phyloP scores from a whole-genome alignment of 192 early-diverging fungal species.

The Chytriomyces sp. region DNA sequence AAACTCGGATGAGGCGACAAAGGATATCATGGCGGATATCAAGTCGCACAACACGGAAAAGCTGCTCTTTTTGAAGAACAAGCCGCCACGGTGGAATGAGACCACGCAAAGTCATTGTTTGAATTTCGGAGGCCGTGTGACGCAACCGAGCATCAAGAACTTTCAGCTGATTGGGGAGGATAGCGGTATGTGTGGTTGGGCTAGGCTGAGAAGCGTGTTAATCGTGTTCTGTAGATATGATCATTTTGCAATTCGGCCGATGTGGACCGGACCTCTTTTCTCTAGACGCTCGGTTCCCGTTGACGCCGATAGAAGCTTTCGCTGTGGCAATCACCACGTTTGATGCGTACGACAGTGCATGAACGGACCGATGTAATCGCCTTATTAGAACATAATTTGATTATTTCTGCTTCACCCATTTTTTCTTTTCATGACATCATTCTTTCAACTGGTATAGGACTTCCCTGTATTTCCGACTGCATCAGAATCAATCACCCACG shows the following conservation, averaged over 20 bases:
- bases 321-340: constrained; percentile 61
- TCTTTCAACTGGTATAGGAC: too few species aligned
- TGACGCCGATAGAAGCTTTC: constrained; percentile 65
- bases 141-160: constrained; percentile 65
- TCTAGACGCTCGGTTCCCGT: constrained; percentile 57
- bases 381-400: too few species aligned
- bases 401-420: too few species aligned
- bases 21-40: constrained; percentile 59
- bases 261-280: constrained; percentile 64
- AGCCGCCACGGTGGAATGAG: constrained; percentile 69
- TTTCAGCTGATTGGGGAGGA: constrained; percentile 57
- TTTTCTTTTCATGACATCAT: too few species aligned
- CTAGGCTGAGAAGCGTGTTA: background rate
- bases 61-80: constrained; percentile 61
- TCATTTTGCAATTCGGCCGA: constrained; percentile 67
- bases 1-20: constrained; percentile 40
- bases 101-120: constrained; percentile 64
- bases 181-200: constrained; percentile 37
- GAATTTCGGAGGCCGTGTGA: constrained; percentile 67
- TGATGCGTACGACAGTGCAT: constrained; percentile 63
- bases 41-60: constrained; percentile 51
- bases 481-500: too few species aligned
- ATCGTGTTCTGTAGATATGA: constrained; percentile 1
- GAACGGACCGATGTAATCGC: too few species aligned
- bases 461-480: too few species aligned